Conservation (phyloP, 2,329 filamentous ascomycete species). For the Ceratocystis cacaofunesta region DNA sequence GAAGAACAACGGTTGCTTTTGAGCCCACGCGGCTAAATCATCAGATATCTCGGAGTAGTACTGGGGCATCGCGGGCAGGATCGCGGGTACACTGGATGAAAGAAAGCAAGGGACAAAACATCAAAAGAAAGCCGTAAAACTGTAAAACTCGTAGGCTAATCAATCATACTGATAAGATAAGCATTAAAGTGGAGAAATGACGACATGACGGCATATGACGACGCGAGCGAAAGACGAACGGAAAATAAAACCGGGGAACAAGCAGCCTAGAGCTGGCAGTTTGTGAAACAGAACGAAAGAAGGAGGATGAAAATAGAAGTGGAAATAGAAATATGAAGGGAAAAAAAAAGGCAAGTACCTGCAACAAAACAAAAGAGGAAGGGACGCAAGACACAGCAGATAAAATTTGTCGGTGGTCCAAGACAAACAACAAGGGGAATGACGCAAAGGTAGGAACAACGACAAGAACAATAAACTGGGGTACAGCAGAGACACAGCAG, state of each 20-base stretch:
- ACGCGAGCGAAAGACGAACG: neutral
- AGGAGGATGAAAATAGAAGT: neutral
- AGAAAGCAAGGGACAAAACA: too few relatives aligned
- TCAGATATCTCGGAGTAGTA: slow-evolving; percentile 41
- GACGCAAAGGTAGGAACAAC: neutral
- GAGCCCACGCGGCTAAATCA: slow-evolving; percentile 47
- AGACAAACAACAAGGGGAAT: neutral
- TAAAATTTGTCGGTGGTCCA: neutral
- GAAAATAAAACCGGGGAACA: neutral
- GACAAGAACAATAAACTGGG: neutral
- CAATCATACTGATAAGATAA: neutral
- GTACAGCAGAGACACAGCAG: neutral
- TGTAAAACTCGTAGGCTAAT: neutral
- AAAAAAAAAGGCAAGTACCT: neutral
- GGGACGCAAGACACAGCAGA: neutral
- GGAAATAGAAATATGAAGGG: neutral
- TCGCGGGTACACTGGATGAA: neutral
- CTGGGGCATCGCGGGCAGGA: slow-evolving; percentile 34
- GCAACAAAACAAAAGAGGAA: too few relatives aligned
- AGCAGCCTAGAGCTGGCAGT: neutral
- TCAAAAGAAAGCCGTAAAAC: neutral
- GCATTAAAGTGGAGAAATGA: neutral
- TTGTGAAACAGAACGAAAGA: slow-evolving; percentile 2
- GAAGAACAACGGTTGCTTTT: slow-evolving; percentile 58
- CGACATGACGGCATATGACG: neutral